Conservation (phyloP, 345 rosid genomes). For the Geranium brycei region DNA sequence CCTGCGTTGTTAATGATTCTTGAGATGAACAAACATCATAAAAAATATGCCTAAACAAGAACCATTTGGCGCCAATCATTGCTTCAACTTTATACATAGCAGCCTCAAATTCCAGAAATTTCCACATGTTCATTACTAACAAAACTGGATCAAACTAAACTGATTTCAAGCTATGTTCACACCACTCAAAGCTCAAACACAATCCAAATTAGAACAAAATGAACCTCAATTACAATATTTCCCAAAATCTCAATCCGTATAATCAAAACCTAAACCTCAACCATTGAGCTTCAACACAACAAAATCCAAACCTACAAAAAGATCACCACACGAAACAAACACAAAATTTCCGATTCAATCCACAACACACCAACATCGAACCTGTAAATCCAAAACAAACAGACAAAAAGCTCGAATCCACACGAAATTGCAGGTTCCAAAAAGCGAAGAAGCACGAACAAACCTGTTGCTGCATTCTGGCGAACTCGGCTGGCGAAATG, state of each 20-base stretch:
- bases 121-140: not conserved
- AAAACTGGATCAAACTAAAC: not conserved
- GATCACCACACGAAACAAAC: too few species aligned
- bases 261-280: not conserved
- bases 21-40: too few species aligned
- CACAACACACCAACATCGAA: not conserved
- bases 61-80: not conserved
- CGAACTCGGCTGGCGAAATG: slow-evolving; percentile 73
- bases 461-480: slow-evolving; percentile 63
- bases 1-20: not conserved
- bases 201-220: too few species aligned
- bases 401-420: not conserved
- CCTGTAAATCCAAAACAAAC: not conserved
- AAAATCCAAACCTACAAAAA: not conserved
- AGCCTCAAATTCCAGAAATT: not conserved
- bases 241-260: too few species aligned
- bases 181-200: too few species aligned
- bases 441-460: not conserved
- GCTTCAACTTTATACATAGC: not conserved
- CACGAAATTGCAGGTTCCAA: not conserved
- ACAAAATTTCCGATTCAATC: too few species aligned
- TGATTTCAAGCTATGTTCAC: not conserved
- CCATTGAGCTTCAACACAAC: not conserved
- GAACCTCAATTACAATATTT: too few species aligned
- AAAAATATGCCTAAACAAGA: too few species aligned